phyloP scores from a whole-genome alignment of 768 basidiomycete species.

The Calocera viscosa region DNA sequence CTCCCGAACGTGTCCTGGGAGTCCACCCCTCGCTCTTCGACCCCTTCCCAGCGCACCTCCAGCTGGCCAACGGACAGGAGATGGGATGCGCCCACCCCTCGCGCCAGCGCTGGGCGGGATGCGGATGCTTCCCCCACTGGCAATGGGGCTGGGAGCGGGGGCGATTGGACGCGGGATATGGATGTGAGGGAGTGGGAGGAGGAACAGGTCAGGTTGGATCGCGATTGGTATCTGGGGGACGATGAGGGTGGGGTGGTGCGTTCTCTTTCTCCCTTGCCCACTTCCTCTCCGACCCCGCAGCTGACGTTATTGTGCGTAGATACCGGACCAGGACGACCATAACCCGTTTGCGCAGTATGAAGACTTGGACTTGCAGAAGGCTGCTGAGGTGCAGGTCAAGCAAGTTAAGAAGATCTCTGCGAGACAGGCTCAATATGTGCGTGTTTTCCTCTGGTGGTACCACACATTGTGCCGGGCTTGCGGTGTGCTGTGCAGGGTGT shows the following conservation, averaged over 20 bases:
- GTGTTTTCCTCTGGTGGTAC: constrained; percentile 26
- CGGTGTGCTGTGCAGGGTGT: too few relatives aligned
- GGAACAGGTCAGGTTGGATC: constrained; percentile 79
- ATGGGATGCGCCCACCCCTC: constrained; percentile 81
- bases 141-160: constrained; percentile 41
- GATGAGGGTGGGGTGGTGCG: constrained; percentile 70
- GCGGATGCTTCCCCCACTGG: constrained; percentile 48
- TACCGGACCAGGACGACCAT: constrained; percentile 68
- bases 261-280: neutral
- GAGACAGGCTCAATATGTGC: constrained; percentile 87
- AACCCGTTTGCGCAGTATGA: constrained; percentile 91
- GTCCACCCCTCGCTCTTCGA: constrained; percentile 60
- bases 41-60: constrained; percentile 27
- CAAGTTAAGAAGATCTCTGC: constrained; percentile 82
- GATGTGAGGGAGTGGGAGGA: constrained; percentile 93
- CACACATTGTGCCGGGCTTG: too few relatives aligned
- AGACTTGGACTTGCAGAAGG: constrained; percentile 55
- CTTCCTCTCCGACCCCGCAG: neutral
- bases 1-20: constrained; percentile 93
- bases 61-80: constrained; percentile 25
- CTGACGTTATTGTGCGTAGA: constrained; percentile 17
- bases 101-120: constrained; percentile 35
- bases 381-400: constrained; percentile 64
- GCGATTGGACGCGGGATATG: constrained; percentile 27
- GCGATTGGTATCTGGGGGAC: constrained; percentile 92